These are phyloP conservation scores for Ceratobasidium sp. DNA, from an alignment of 1,284 basidiomycete genomes.

Conservation along the genomic window DNA sequence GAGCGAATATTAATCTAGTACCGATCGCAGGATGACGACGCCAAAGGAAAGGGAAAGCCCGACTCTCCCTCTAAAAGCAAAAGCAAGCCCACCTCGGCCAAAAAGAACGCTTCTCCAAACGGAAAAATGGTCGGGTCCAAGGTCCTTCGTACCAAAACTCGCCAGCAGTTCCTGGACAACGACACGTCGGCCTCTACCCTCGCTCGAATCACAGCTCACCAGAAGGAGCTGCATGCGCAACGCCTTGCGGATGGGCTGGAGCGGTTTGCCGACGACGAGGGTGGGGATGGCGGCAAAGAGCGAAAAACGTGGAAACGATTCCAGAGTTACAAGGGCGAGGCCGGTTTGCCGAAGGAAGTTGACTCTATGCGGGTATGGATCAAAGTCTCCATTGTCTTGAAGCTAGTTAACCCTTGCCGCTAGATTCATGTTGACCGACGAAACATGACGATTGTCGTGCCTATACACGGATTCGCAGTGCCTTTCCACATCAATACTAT, in stretches of 20 bases:
- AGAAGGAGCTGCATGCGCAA: slow-evolving; percentile 83
- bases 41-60: slow-evolving; percentile 63
- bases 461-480: slow-evolving; percentile 95
- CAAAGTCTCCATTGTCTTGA: background rate
- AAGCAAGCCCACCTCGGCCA: slow-evolving; percentile 61
- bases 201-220: slow-evolving; percentile 87
- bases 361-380: slow-evolving; percentile 77
- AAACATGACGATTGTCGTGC: slow-evolving; percentile 89
- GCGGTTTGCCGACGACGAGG: slow-evolving; percentile 83
- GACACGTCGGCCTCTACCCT: slow-evolving; percentile 78
- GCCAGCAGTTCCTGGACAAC: slow-evolving; percentile 66
- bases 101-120: slow-evolving; percentile 61
- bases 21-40: slow-evolving; percentile 47
- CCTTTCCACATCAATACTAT: slow-evolving; percentile 99
- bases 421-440: slow-evolving; percentile 94
- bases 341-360: slow-evolving; percentile 83
- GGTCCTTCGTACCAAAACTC: slow-evolving; percentile 85
- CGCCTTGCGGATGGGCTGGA: slow-evolving; percentile 87
- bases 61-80: slow-evolving; percentile 53
- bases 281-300: slow-evolving; percentile 74
- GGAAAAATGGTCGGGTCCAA: slow-evolving; percentile 82
- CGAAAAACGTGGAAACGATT: slow-evolving; percentile 95
- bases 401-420: background rate
- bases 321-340: slow-evolving; percentile 97
- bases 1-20: background rate